Percentiles rank a stretch among this genome's conserved stretches.
phyloP scores from a whole-genome alignment of 805 yeast genomes.

The Priceomyces carsonii region DNA sequence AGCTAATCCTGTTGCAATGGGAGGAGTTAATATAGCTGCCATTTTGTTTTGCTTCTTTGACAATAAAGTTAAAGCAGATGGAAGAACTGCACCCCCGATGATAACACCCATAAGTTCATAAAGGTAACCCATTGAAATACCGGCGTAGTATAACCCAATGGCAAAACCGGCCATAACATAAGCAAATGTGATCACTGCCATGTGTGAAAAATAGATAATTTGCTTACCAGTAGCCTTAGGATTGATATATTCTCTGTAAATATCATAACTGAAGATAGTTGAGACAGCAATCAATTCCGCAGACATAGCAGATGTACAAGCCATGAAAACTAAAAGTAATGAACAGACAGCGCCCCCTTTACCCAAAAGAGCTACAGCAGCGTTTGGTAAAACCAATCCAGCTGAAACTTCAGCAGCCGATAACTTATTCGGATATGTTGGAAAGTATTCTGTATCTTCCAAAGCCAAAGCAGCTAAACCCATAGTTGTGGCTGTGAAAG shows the following conservation, averaged over 20 bases:
- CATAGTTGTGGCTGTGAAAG: constrained; percentile 78
- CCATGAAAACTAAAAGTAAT: constrained; percentile 80
- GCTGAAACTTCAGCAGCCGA: constrained; percentile 69
- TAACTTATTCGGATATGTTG: constrained; percentile 72
- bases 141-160: constrained; percentile 78
- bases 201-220: constrained; percentile 69
- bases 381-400: constrained; percentile 77
- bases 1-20: constrained; percentile 73
- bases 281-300: constrained; percentile 90
- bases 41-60: constrained; percentile 63
- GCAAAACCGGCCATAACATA: constrained; percentile 79
- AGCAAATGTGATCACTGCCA: constrained; percentile 57
- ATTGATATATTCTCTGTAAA: constrained; percentile 77
- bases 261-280: constrained; percentile 81
- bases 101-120: constrained; percentile 89
- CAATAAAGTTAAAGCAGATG: constrained; percentile 64
- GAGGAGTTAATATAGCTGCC: constrained; percentile 78
- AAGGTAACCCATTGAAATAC: constrained; percentile 82
- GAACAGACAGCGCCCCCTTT: constrained; percentile 87
- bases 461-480: constrained; percentile 82
- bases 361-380: constrained; percentile 84
- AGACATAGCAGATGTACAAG: constrained; percentile 89
- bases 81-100: constrained; percentile 83
- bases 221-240: constrained; percentile 76
- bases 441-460: constrained; percentile 70